A percentile compares a stretch with the other conserved stretches of the same genome.
phyloP scores from a whole-genome alignment of 768 basidiomycete species.

The Hygrocybe coccinea region DNA sequence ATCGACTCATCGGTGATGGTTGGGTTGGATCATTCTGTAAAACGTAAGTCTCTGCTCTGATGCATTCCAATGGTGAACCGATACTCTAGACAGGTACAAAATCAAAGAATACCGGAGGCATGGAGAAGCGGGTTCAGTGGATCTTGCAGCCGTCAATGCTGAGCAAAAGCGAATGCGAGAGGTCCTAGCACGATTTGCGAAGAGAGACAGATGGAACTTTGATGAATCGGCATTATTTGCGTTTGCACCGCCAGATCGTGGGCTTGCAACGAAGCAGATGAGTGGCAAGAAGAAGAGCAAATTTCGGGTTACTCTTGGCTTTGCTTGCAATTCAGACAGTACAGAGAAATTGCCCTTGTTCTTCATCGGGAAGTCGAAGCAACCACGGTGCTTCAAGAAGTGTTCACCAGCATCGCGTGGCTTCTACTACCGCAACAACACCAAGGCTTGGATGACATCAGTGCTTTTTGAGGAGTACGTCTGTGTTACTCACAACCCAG shows the following conservation, averaged over 20 bases:
- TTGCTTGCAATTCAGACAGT: conserved; percentile 30
- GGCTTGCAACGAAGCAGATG: conserved; percentile 29
- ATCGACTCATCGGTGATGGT: conserved; percentile 16
- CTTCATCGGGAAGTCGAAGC: conserved; percentile 32
- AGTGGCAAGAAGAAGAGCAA: conserved; percentile 31
- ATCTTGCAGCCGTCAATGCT: conserved; percentile 16
- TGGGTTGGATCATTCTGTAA: conserved; percentile 24
- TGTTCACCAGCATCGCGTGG: conserved; percentile 18
- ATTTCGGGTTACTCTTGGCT: conserved; percentile 23
- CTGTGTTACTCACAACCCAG: not conserved
- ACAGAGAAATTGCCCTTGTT: conserved; percentile 28
- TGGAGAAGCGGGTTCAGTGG: conserved; percentile 29
- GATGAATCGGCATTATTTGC: conserved; percentile 22
- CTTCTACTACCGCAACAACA: conserved; percentile 36
- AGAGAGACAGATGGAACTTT: conserved; percentile 23
- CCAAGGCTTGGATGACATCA: conserved; percentile 38
- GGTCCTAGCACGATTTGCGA: conserved; percentile 17
- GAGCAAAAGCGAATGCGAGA: conserved; percentile 15
- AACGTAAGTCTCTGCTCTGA: not conserved
- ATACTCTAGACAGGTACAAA: conserved; percentile 10
- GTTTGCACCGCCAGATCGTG: conserved; percentile 26
- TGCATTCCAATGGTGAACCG: not conserved
- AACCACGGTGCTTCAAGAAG: conserved; percentile 29
- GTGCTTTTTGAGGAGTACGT: conserved; percentile 32
- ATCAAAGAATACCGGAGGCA: conserved; percentile 19